Evolutionary conservation across 345 rosid species (phyloP).

Genomic region (Camelina laxa): DNA sequence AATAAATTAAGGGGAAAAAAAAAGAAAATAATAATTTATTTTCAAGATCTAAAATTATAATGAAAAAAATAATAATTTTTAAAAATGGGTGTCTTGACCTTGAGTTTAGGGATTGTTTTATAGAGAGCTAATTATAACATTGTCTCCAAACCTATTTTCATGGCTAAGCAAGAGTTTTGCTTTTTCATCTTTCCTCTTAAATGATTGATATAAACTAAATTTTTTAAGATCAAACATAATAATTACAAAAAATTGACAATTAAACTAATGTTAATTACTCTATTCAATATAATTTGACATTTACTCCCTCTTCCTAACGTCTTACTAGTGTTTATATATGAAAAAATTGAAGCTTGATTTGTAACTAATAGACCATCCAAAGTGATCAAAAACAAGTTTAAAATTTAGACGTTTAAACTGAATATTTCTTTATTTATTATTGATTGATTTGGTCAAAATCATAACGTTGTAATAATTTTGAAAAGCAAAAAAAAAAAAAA

Average conservation of each 20-base stretch:
- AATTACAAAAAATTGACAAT: neutral
- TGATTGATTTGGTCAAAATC: neutral
- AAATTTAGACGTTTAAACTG: neutral
- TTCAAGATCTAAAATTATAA: slow-evolving; percentile 41
- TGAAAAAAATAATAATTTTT: slow-evolving; percentile 1
- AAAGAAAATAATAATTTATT: slow-evolving; percentile 10
- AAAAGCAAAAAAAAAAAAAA: neutral
- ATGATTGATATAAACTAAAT: slow-evolving; percentile 24
- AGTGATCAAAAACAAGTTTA: neutral
- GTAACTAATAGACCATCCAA: neutral
- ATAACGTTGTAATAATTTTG: neutral
- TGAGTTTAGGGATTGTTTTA: slow-evolving; percentile 43
- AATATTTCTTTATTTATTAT: neutral
- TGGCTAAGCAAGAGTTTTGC: slow-evolving; percentile 44
- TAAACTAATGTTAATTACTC: neutral
- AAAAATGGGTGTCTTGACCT: slow-evolving; percentile 43
- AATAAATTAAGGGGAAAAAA: no score
- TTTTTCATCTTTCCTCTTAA: slow-evolving; percentile 37
- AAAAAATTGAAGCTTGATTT: neutral
- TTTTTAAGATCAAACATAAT: neutral
- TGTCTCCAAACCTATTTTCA: slow-evolving; percentile 42
- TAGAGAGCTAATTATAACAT: slow-evolving; percentile 44
- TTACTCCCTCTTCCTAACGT: neutral
- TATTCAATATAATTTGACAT: neutral
- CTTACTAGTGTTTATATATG: neutral